Percentiles rank a stretch among this genome's conserved stretches.
These are phyloP conservation scores for Nematodospora valgi DNA, from an alignment of 805 yeast species.

Conservation along the genomic window DNA sequence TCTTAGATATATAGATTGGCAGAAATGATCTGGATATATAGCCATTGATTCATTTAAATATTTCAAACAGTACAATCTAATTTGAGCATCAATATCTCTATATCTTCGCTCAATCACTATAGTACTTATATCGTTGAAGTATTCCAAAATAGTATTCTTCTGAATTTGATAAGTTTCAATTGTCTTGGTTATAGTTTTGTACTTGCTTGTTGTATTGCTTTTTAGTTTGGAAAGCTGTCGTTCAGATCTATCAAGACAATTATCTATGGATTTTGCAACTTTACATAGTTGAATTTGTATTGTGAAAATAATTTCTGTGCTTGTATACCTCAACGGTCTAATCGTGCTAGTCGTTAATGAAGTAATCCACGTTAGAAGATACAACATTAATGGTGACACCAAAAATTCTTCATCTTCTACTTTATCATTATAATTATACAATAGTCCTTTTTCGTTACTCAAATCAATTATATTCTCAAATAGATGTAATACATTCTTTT, in stretches of 20 bases:
- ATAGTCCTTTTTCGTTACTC: slow-evolving; percentile 59
- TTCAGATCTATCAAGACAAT: slow-evolving; percentile 40
- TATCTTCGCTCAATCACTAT: slow-evolving; percentile 72
- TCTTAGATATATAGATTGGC: slow-evolving; percentile 65
- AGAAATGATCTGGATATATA: slow-evolving; percentile 65
- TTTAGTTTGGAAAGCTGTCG: slow-evolving; percentile 34
- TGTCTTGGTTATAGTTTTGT: slow-evolving; percentile 44
- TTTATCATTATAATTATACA: slow-evolving; percentile 35
- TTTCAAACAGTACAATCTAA: slow-evolving; percentile 66
- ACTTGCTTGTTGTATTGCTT: slow-evolving; percentile 35
- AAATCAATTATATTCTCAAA: slow-evolving; percentile 47
- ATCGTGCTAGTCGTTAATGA: slow-evolving; percentile 66
- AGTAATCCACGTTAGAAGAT: slow-evolving; percentile 70
- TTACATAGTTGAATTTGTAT: slow-evolving; percentile 62
- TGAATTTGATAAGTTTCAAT: slow-evolving; percentile 37
- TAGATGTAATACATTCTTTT: slow-evolving; percentile 53
- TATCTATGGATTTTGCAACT: slow-evolving; percentile 35
- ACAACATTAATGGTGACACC: slow-evolving; percentile 47
- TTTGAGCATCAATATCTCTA: slow-evolving; percentile 70
- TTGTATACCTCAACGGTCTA: slow-evolving; percentile 65
- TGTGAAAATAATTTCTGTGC: slow-evolving; percentile 57
- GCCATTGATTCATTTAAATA: slow-evolving; percentile 70
- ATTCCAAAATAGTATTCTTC: slow-evolving; percentile 50
- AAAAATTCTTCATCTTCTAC: slow-evolving; percentile 23
- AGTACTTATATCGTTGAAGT: slow-evolving; percentile 62